Evolutionary conservation across 179 eudicot species (phyloP), one percentile per base, ranked within the genome.

Genomic region (Heliamphora pulchella): DNA sequence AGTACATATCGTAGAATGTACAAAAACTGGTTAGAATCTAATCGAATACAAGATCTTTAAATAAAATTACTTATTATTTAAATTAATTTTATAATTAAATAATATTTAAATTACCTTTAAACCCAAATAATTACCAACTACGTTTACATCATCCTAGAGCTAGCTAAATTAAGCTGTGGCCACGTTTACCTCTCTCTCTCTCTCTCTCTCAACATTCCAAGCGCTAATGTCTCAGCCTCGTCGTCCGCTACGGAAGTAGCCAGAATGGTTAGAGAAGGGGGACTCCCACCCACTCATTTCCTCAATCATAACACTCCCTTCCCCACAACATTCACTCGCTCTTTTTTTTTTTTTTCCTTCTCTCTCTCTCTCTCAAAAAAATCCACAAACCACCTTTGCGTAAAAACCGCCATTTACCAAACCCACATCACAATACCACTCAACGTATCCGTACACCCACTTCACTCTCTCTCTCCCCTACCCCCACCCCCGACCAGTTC

Each of bases 341-440:
- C 58, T 1, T 54, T 14, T 54, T 14, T 54, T 51, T 31, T 0
- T 31, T 0, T 31, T 0, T 31, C 31, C 0, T 0, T 31, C 31
- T 31, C 31, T 31, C 31, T 31, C 31, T 31, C 31, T 31, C 31
- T 31, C 0, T 0, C 0, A 0, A 31, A 31, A 31, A 14, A 63
- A 63, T 63, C 62, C 61, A 73, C 76, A 55, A 51, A 22, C 77
- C 50, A 74, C 31, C 78, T 74, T 79, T 15, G 73, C 66, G 13
- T 7, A 31, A 53, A 76, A 76, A 81, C 80, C 76, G 31, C 75
- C 80, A 55, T 66, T 80, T 78, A 9, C 8, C 50, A 68, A 22
- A 69, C 69, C 79, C 70, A 53, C 75, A 39, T 48, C 18, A 76
- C 68, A 76, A 76, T 75, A 81, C 83, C 83, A 76, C 80, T 81